Evolutionary conservation across 2,329 filamentous ascomycete species (phyloP), one percentile per base, ranked within the genome.

Genomic region (Colletotrichum liriopes): DNA sequence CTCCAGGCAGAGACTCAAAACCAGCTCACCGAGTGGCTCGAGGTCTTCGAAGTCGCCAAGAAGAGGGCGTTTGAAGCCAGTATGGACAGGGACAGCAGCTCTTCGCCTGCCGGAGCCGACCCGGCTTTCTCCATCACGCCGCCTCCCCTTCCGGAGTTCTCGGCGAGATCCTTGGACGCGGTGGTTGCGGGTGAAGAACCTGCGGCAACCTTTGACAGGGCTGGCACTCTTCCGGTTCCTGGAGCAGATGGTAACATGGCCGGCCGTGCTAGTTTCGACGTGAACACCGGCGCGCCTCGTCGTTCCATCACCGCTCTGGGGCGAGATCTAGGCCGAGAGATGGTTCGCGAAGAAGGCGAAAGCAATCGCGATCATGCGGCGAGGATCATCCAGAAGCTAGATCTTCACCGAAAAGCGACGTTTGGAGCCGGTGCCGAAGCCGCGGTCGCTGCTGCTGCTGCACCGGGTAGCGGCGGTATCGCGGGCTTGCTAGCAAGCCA

Each of bases 1-100:
- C 86, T 99, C 3, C 96, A 99, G 83, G 94, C 96, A 5, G 96
- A 99, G 80, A 98, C 94, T 0, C 96, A 99, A 80, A 86, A 86
- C 61, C 94, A 98, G 79, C 88, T 99, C n/a, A 95, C 93, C 71
- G 94, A 97, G 77, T 99, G 96, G 96, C 91, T 99, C 67, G 91
- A 94, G 75, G 92, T 96, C 0, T 98, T 99, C 77, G 96, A 99
- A 76, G 90, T 95, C 20, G 95, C 96, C 65, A 99, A 99, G 84
- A 94, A 95, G 76, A 94, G 93, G 79, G 96, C 96, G 0, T 90
- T 99, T 59, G 94, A 98, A 79, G 92, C 88, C 20, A 92, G 86
- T 77, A 88, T 91, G 75, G 86, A 85, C 41, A 84, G 87, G 62
- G 86, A 86, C 60, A 85, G 80, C 67, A 83, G 81, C 29, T 80